Percentiles rank a stretch among this genome's conserved stretches.
These are phyloP conservation scores for Microstegium vimineum DNA, from an alignment of 176 grass and related monocot genomes.

Conservation along the genomic window DNA sequence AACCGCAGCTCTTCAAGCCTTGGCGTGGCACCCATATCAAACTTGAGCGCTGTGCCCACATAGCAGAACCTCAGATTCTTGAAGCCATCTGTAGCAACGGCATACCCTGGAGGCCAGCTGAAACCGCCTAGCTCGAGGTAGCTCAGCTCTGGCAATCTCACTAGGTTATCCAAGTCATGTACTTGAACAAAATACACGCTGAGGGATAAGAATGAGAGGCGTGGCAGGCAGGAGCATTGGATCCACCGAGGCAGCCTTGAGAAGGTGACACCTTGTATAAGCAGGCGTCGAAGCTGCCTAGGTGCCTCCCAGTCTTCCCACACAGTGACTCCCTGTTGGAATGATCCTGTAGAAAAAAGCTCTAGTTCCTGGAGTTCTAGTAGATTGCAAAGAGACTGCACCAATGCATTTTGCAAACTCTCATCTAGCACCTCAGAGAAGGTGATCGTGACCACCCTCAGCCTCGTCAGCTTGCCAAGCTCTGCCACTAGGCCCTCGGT, in stretches of 20 bases:
- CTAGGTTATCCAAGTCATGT: not conserved
- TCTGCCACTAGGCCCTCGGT: too few relatives aligned
- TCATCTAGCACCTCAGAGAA: not conserved
- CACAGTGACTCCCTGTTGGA: not conserved
- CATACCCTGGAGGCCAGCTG: not conserved
- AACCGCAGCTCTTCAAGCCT: not conserved
- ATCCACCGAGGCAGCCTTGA: not conserved
- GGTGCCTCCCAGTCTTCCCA: not conserved
- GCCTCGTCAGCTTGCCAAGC: not conserved
- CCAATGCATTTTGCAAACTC: not conserved
- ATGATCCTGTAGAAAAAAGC: not conserved
- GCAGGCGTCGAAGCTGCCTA: too few relatives aligned
- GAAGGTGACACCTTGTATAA: not conserved
- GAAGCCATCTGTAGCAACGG: not conserved
- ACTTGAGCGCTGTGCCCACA: not conserved
- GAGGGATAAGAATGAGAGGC: not conserved
- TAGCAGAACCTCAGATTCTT: not conserved
- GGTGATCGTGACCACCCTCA: not conserved
- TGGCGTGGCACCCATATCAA: not conserved
- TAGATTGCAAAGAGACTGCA: not conserved
- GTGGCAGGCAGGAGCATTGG: not conserved
- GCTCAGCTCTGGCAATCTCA: not conserved
- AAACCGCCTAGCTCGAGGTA: not conserved
- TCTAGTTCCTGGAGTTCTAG: not conserved
- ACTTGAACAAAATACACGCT: rapidly evolving